Base-by-base conservation (phyloP, 148 eudicot species). In the Arbutus unedo region DNA sequence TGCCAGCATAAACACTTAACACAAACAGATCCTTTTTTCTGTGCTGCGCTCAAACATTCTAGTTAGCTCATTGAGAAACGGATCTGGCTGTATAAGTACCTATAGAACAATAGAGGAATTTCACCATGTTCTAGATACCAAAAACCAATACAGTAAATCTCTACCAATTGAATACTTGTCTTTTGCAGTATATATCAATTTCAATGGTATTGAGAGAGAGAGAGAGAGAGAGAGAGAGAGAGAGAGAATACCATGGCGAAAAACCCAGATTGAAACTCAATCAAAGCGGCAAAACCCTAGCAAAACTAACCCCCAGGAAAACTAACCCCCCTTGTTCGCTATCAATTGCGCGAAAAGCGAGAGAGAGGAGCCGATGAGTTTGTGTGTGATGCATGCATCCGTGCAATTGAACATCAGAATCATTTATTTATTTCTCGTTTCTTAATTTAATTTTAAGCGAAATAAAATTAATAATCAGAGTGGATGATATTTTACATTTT, bases 11-110 rank as follows among this genome's bases (percentile, higher is more conserved):
- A 56, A 56, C 19, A 56, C 60, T 5, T 94, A 82, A 96, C 96
- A 98, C 98, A 96, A 75, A 94, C 97, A 73, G 98, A 96, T 21
- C 96, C 93, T 49, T 85, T 87, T 76, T 96, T 50, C 97, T 4
- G 93, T 87, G 81, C 85, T 93, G 55, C 88, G 87, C 90, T 96
- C 98, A 77, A 91, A 96, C 98, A 96, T 94, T 14, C 88, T 90
- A 25, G 93, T 92, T 19, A 96, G 89, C 82, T 96, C 98, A 86
- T 87, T 96, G 54, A 96, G 89, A 82, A 96, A 96, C 0, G 98
- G 90, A 82, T 96, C 98, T 3, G 91, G 85, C 81, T 91, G 95
- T 80, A 94, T 74, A 67, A 94, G 95, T 78, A 82, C 89, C 97
- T 94, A 72, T 14, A 84, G 73, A 79, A 55, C 60, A 88, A 84